Conservation (phyloP, 2,329 filamentous ascomycete species). For the Exophiala sideris region DNA sequence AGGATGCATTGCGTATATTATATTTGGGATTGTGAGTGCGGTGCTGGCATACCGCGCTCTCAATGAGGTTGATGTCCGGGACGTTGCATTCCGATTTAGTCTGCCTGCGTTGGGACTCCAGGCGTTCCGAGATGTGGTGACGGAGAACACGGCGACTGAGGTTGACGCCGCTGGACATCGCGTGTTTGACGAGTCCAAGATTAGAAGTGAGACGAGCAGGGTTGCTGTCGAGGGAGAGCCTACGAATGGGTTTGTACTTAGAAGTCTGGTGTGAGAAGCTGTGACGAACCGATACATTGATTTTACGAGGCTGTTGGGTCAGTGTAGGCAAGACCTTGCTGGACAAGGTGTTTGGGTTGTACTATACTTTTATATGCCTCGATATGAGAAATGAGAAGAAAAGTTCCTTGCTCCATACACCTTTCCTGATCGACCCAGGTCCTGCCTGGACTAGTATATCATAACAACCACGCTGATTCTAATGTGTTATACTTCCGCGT, state of each 20-base stretch:
- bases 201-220: conserved; percentile 15
- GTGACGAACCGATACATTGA: not conserved
- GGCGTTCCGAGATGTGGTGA: conserved; percentile 16
- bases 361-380: too few relatives aligned
- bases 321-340: too few relatives aligned
- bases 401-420: too few relatives aligned
- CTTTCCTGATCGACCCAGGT: too few relatives aligned
- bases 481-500: too few relatives aligned
- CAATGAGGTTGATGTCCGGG: conserved; percentile 14
- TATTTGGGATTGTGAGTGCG: conserved; percentile 18
- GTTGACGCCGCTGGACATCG: conserved; percentile 6
- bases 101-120: conserved; percentile 17
- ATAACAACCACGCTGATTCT: too few relatives aligned
- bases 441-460: too few relatives aligned
- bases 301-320: too few relatives aligned
- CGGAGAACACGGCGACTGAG: conserved; percentile 8
- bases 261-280: conserved; percentile 13
- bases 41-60: conserved; percentile 12
- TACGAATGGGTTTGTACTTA: conserved; percentile 14
- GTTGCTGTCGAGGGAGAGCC: conserved; percentile 19
- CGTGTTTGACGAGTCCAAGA: conserved; percentile 20
- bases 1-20: conserved; percentile 20
- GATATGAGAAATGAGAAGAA: too few relatives aligned
- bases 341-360: too few relatives aligned
- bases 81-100: conserved; percentile 18